Base-by-base conservation (phyloP, 176 grass and related monocot species). In the Triticum dicoccoides region DNA sequence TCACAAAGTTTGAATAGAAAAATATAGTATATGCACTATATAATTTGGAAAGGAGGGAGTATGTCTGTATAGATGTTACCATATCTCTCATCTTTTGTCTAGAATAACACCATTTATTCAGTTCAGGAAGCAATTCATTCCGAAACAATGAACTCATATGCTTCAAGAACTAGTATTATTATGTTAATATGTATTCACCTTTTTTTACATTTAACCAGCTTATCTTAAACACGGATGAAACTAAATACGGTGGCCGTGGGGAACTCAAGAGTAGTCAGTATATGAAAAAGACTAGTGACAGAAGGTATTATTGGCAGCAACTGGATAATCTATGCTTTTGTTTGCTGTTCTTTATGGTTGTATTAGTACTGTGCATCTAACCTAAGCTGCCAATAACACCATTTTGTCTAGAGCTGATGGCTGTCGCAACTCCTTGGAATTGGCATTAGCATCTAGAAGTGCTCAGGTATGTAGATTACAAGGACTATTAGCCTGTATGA, bases 161-260 rank as follows among this genome's bases (percentile, higher is more conserved):
- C 18, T 65, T 77, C 62, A 12, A 63, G 54, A 75, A 17, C 24
- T 61, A 75, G 23, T 42, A 74, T 27, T 11, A 18, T 65, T 84
- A 73, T 47, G 63, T 84, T 32, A 61, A 7, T 83, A 9, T 75
- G 5, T 64, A 27, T 64, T 74, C 5, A 63, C 14, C 45, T 52
- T 32, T 45, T 74, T 41, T 2, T 8, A 59, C 56, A 69, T 66
- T 86, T 65, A 45, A 54, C 32, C 84, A 97, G 92, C 85, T 98
- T 71, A 81, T 95, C 78, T 82, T 95, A 42, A 95, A 98, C 76
- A 90, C 93, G 13, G 96, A 98, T 84, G 93, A 98, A 88, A 87
- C 80, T 71, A 98, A 80, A 78, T 98, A 98, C 59, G 93, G 93
- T 78, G 96, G 96, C 82, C 66, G 35, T 69, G 93, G 93, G 58